Conservation (phyloP, 257 asterid genomes). For the Solanum medicagineum region DNA sequence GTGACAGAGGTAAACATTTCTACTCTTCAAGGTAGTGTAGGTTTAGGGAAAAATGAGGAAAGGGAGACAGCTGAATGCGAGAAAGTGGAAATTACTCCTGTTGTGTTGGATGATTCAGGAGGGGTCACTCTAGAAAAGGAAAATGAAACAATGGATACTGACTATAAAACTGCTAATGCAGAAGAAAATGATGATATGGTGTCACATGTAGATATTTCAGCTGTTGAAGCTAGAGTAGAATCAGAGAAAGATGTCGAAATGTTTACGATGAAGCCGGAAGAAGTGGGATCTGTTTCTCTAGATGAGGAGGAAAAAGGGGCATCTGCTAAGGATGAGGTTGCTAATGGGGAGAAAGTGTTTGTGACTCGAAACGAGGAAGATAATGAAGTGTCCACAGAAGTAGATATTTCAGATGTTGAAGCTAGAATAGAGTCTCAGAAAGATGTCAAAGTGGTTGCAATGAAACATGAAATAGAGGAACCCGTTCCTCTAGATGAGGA, state of each 20-base stretch:
- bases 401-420: slow-evolving; percentile 16
- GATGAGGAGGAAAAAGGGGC: slow-evolving; percentile 17
- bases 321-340: slow-evolving; percentile 34
- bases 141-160: slow-evolving; percentile 7
- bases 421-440: slow-evolving; percentile 19
- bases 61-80: neutral
- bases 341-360: slow-evolving; percentile 16
- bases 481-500: neutral
- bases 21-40: neutral
- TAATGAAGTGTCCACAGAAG: slow-evolving; percentile 23
- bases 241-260: neutral
- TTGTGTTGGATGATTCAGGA: neutral
- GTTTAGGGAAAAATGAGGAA: neutral
- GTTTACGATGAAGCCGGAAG: slow-evolving; percentile 12
- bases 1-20: neutral
- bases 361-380: slow-evolving; percentile 41
- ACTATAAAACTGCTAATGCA: slow-evolving; percentile 2
- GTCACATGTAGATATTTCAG: neutral
- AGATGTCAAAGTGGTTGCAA: slow-evolving; percentile 11
- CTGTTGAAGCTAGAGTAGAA: neutral
- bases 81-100: neutral
- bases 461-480: slow-evolving; percentile 7
- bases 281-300: slow-evolving; percentile 5
- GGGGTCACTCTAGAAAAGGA: neutral
- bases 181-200: neutral